Evolutionary conservation across 352 stramenopile genomes (phyloP).

Genomic region (Blastocystis sp.): DNA sequence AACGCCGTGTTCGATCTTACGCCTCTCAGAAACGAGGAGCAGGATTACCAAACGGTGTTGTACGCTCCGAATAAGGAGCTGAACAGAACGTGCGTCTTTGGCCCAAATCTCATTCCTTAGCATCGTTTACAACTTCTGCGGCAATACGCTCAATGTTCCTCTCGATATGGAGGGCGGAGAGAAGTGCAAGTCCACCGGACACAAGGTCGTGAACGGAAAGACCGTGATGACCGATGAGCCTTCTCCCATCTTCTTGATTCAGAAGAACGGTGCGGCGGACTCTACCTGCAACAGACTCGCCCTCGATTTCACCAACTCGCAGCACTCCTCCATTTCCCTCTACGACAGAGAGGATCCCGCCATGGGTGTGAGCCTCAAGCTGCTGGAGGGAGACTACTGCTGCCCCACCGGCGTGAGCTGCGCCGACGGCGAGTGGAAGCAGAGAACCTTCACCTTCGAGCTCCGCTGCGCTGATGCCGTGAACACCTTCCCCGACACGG

Average conservation of each 20-base stretch:
- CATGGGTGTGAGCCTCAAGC: conserved; percentile 51
- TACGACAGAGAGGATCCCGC: conserved; percentile 65
- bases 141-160: conserved; percentile 63
- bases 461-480: conserved; percentile 40
- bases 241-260: conserved; percentile 48
- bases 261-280: not conserved
- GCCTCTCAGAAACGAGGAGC: not conserved
- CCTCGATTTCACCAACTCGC: not conserved
- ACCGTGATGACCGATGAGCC: conserved; percentile 3
- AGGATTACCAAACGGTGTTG: conserved; percentile 27
- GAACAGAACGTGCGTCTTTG: conserved; percentile 45
- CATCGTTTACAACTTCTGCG: conserved; percentile 61
- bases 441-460: conserved; percentile 24
- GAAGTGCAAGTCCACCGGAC: conserved; percentile 31
- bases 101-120: not conserved
- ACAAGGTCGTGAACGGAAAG: conserved; percentile 21
- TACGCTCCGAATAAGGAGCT: not conserved
- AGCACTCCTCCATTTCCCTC: conserved; percentile 14
- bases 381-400: conserved; percentile 68
- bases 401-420: conserved; percentile 1
- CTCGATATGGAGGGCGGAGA: conserved; percentile 38
- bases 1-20: conserved; percentile 8
- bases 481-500: not conserved
- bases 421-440: not conserved
- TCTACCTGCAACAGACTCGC: conserved; percentile 31